Evolutionary conservation across 345 rosid genomes (phyloP), one percentile per base, ranked within the genome.

Genomic region (Linum lewisii): DNA sequence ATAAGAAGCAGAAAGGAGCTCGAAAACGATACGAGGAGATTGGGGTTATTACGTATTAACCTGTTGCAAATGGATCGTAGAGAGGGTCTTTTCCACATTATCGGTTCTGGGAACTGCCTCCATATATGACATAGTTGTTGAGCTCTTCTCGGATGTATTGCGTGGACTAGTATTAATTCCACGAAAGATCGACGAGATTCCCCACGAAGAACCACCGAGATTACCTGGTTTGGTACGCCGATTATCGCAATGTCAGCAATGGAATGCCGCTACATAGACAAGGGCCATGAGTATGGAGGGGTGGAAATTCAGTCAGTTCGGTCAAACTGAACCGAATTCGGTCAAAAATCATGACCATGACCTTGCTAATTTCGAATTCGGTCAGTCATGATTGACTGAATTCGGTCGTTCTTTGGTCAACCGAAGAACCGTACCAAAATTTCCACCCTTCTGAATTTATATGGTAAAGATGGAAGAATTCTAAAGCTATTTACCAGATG

Each of bases 181-280:
- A 61, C 97, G 84, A 63, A 94, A 90, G 61, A 94, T 87, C 53
- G 96, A 87, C 29, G 96, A 80, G 60, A 94, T 82, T 3, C 93
- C 95, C 99, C 97, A 94, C 58, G 81, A 78, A 42, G 99, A 81
- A 74, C 79, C 78, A 57, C 73, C 69, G 55, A 53, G 15, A 19
- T 19, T 45, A 24, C 67, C 71, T 72, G 66, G 25, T 15, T 25
- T 44, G 18, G 36, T 18, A 18, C 36, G 34, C 19, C 23, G 51
- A n/a, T 38, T 53, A 15, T 21, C n/a, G 47, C 49, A 45, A 4
- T 61, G 25, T 20, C 14, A 50, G 45, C 14, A 14, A 36, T 8
- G 21, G 24, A 21, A 7, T 6, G 25, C 47, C 52, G 18, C 10
- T 14, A 11, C 6, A 18, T 42, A 7, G n/a, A n/a, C n/a, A n/a